Evolutionary conservation across 2,329 filamentous ascomycete genomes (phyloP), one percentile per base, ranked within the genome.

Genomic region (Exophiala viscosa): DNA sequence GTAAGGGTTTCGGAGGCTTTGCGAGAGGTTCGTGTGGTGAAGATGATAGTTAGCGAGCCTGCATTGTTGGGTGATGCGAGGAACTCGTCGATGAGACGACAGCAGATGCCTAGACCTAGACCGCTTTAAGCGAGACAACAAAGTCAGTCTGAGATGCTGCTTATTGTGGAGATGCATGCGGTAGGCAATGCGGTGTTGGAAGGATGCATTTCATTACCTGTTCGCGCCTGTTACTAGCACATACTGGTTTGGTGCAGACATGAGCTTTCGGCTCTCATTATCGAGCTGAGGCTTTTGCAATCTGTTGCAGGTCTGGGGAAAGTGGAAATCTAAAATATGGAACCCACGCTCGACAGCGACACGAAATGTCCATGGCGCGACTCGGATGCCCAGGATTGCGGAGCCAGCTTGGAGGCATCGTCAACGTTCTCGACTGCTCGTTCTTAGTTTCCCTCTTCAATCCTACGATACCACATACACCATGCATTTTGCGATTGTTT

Each of bases 11-110:
- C 85, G 54, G 80, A 77, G 45, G 86, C 87, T 74, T 96, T 96
- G 56, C 76, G 73, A 39, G 77, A 67, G 64, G 85, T 86, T 59
- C 92, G 87, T 1, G 92, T 96, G 5, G 90, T 95, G 59, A 89
- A 84, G 58, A 96, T 83, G 49, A 96, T 78, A 61, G 89, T 81
- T 40, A 97, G 81, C 64, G 75, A 28, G 86, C 81, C 33, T 83
- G 84, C 54, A 77, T 74, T 7, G 13, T 15, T 3, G 6, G 40
- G 38, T 18, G 43, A 42, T 1, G 52, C 36, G 54, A 95, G 82
- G 75, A 96, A 96, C 64, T 95, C 88, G 74, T 96, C 89, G 62
- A 95, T 92, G 51, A 96, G 78, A 55, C 90, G 88, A 65, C 87
- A 83, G 67, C 87, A 88, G 61, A 88, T 90, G 50, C 86, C 85